phyloP scores from a whole-genome alignment of 2,329 filamentous ascomycete genomes.

The Fusarium mundagurra region DNA sequence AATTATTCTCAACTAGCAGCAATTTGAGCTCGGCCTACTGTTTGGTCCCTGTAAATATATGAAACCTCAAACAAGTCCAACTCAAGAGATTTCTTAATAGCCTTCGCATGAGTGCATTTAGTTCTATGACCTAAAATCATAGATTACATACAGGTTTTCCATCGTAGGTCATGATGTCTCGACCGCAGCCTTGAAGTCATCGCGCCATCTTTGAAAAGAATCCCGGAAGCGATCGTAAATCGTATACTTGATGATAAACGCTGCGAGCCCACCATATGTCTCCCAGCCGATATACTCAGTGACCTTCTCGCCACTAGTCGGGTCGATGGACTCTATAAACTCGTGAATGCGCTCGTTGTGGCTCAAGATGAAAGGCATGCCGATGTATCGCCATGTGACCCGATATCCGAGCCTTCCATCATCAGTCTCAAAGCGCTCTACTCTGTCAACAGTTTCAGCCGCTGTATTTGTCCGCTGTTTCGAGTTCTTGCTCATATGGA shows the following conservation, averaged over 20 bases:
- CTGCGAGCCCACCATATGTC: not conserved
- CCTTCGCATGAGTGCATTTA: not conserved
- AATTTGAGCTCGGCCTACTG: not conserved
- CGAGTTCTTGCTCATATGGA: not conserved
- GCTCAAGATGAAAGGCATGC: not conserved
- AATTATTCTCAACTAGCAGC: not conserved
- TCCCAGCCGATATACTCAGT: not conserved
- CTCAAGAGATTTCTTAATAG: not conserved
- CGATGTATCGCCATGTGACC: not conserved
- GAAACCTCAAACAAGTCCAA: not conserved
- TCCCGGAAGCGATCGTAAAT: not conserved
- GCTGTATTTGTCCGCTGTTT: not conserved
- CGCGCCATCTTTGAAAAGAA: not conserved
- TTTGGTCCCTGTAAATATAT: not conserved
- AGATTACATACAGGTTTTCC: not conserved
- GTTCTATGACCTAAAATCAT: not conserved
- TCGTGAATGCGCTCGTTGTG: not conserved
- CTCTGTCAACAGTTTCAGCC: not conserved
- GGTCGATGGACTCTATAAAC: not conserved
- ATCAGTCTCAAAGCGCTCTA: not conserved
- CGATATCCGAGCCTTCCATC: not conserved
- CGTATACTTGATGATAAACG: not conserved
- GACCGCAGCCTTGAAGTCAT: not conserved
- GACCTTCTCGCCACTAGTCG: not conserved
- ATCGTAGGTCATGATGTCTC: not conserved